phyloP scores from a whole-genome alignment of 768 basidiomycete genomes.

The Suillus fuscotomentosus region DNA sequence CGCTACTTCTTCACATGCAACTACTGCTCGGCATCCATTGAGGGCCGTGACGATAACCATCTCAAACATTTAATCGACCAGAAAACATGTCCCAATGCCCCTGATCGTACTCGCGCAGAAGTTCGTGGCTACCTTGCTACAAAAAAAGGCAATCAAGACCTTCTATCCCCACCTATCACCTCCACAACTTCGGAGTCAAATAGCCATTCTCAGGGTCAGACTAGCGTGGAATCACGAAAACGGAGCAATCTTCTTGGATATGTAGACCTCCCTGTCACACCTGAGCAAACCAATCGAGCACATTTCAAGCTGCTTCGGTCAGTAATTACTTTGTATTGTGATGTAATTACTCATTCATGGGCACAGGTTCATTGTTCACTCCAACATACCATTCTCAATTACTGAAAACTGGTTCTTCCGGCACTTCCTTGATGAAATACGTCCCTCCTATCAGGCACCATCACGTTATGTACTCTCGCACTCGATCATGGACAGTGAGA shows the following conservation, averaged over 20 bases:
- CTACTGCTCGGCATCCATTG: slow-evolving; percentile 10
- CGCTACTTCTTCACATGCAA: slow-evolving; percentile 13
- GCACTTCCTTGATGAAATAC: slow-evolving; percentile 15
- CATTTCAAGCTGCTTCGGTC: background rate
- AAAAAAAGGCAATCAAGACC: background rate
- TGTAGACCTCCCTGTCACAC: background rate
- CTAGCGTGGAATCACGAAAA: background rate
- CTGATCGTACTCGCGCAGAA: background rate
- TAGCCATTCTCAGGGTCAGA: background rate
- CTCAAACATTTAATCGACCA: slow-evolving; percentile 8
- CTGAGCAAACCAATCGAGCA: background rate
- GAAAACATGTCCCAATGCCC: background rate
- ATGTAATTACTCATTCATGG: no score
- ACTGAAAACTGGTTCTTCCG: slow-evolving; percentile 17
- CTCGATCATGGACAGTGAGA: no score
- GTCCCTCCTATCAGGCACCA: no score
- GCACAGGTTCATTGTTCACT: slow-evolving; percentile 18
- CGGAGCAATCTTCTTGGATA: background rate
- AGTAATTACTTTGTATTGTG: background rate
- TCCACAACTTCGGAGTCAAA: no score
- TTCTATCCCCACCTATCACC: background rate
- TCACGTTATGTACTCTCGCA: no score
- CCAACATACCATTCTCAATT: slow-evolving; percentile 19
- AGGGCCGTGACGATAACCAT: slow-evolving; percentile 14
- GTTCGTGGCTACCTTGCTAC: background rate